Percentiles rank a stretch among this genome's conserved stretches.
These are phyloP conservation scores for Fonsecaea monophora DNA, from an alignment of 2,329 filamentous ascomycete species.

Conservation along the genomic window DNA sequence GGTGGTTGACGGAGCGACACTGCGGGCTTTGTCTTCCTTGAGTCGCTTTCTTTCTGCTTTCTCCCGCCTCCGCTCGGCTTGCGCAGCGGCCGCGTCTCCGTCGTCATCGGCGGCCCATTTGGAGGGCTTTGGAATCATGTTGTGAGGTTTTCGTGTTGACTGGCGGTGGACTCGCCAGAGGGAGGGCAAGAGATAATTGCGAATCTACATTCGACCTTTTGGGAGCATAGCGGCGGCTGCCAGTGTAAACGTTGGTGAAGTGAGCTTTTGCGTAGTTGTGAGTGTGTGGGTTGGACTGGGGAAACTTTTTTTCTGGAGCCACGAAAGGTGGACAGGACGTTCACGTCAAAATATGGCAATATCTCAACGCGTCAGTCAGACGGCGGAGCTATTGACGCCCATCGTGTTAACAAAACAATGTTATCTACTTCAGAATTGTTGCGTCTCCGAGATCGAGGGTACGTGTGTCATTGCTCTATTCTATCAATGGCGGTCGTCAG, in stretches of 20 bases:
- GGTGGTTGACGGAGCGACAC: constrained; percentile 50
- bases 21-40: constrained; percentile 81
- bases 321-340: too few species aligned
- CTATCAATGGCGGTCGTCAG: constrained; percentile 6
- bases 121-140: constrained; percentile 54
- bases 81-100: constrained; percentile 71
- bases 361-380: background rate
- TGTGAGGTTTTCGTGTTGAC: background rate
- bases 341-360: background rate
- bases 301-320: too few species aligned
- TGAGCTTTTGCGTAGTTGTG: too few species aligned
- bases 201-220: background rate
- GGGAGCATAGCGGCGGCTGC: background rate
- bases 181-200: background rate
- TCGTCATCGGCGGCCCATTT: constrained; percentile 88
- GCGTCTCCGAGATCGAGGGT: background rate
- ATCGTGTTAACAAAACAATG: too few species aligned
- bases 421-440: too few species aligned
- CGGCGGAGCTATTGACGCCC: background rate
- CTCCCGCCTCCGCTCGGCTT: constrained; percentile 73
- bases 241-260: too few species aligned
- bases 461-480: constrained; percentile 4
- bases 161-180: background rate
- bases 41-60: constrained; percentile 88
- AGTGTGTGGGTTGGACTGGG: too few species aligned